Conservation (phyloP, 169 alveolate species). For the Eimeria acervulina region DNA sequence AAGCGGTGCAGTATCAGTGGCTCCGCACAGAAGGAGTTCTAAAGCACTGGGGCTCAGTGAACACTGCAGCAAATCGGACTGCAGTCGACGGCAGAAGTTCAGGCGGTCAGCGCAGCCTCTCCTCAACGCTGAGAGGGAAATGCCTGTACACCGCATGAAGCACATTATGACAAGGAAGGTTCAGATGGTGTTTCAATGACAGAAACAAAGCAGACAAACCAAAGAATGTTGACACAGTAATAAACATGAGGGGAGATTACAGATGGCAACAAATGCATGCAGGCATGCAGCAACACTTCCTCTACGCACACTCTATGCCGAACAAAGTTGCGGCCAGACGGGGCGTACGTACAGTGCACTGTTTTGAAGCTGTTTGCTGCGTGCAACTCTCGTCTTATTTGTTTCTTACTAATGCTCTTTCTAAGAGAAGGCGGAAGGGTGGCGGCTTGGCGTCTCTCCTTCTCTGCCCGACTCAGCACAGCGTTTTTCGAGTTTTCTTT, state of each 20-base stretch:
- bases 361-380: too few relatives aligned
- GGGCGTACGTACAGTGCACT: too few relatives aligned
- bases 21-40: constrained; percentile 36
- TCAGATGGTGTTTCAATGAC: too few relatives aligned
- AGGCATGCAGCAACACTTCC: too few relatives aligned
- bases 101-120: constrained; percentile 50
- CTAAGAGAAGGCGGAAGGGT: constrained; percentile 24
- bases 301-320: too few relatives aligned
- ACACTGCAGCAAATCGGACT: constrained; percentile 16
- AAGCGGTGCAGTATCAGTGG: not conserved
- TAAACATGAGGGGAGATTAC: too few relatives aligned
- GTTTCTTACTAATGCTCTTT: constrained; percentile 45
- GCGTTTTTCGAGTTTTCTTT: not conserved
- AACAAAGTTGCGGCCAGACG: too few relatives aligned
- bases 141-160: constrained; percentile 15
- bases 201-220: too few relatives aligned
- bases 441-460: not conserved
- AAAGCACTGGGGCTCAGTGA: not conserved
- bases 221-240: too few relatives aligned
- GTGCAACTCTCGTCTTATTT: too few relatives aligned
- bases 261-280: too few relatives aligned
- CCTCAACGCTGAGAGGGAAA: constrained; percentile 30
- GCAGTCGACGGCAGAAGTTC: constrained; percentile 29
- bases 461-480: not conserved
- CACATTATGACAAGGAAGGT: not conserved